These are phyloP conservation scores for Hamigera avellanea DNA, from an alignment of 495 filamentous ascomycete genomes.

Conservation along the genomic window DNA sequence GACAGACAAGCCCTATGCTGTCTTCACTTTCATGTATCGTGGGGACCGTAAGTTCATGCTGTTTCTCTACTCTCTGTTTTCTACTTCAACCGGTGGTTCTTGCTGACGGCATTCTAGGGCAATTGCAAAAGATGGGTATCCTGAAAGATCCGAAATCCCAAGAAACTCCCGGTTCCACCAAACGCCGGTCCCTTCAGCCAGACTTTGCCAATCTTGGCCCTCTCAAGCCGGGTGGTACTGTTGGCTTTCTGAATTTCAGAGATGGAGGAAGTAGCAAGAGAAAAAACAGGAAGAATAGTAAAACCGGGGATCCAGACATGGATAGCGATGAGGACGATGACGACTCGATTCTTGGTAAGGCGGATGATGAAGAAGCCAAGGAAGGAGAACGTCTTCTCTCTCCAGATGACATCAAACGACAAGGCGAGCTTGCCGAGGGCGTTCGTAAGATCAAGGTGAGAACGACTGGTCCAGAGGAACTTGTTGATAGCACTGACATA, in stretches of 20 bases:
- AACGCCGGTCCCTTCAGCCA: constrained; percentile 64
- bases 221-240: constrained; percentile 67
- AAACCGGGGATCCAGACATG: constrained; percentile 48
- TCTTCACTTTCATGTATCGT: constrained; percentile 96
- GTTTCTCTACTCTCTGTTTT: neutral
- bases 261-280: constrained; percentile 46
- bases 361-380: constrained; percentile 64
- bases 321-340: constrained; percentile 64
- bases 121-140: constrained; percentile 92
- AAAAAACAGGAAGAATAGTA: constrained; percentile 45
- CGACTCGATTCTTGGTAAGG: constrained; percentile 43
- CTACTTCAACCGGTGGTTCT: neutral
- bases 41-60: constrained; percentile 66
- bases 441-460: constrained; percentile 86
- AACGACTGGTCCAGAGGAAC: constrained; percentile 3
- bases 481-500: constrained; percentile 5
- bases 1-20: constrained; percentile 87
- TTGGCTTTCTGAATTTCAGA: constrained; percentile 84
- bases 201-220: constrained; percentile 81
- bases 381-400: constrained; percentile 49
- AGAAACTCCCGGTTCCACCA: constrained; percentile 43
- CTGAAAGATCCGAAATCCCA: constrained; percentile 48
- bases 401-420: constrained; percentile 69
- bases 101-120: constrained; percentile 33
- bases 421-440: constrained; percentile 81